A percentile compares a stretch with the other conserved stretches of the same genome.
Conservation (phyloP, 192 early-diverging fungal genomes). For the Coemansia sp. region DNA sequence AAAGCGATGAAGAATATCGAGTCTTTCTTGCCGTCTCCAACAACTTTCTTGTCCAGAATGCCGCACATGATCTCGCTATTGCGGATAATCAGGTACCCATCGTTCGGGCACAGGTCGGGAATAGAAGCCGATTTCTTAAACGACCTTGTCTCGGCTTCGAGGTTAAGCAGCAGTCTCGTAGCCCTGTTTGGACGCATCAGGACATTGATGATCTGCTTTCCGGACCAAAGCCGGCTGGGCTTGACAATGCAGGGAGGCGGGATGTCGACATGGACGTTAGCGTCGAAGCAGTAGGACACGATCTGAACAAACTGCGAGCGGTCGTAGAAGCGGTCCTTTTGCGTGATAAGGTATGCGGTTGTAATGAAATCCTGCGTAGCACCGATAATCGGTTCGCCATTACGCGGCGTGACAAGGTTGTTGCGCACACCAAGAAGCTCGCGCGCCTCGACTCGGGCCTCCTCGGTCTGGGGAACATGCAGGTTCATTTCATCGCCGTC, state of each 20-base stretch:
- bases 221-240: slow-evolving; percentile 91
- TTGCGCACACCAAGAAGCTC: slow-evolving; percentile 95
- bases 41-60: slow-evolving; percentile 88
- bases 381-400: slow-evolving; percentile 97
- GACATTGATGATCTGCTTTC: slow-evolving; percentile 92
- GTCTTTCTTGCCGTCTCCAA: slow-evolving; percentile 96
- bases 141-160: slow-evolving; percentile 84
- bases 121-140: slow-evolving; percentile 59
- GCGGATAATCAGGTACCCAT: slow-evolving; percentile 86
- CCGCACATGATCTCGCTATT: slow-evolving; percentile 97
- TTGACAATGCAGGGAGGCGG: slow-evolving; percentile 91
- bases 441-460: slow-evolving; percentile 94
- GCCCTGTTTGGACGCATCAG: slow-evolving; percentile 81
- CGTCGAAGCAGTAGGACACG: slow-evolving; percentile 89
- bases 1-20: slow-evolving; percentile 92
- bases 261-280: slow-evolving; percentile 79
- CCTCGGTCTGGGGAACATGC: slow-evolving; percentile 99
- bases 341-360: slow-evolving; percentile 87
- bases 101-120: slow-evolving; percentile 81
- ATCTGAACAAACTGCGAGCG: slow-evolving; percentile 91
- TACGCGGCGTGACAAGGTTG: slow-evolving; percentile 96
- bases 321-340: slow-evolving; percentile 94
- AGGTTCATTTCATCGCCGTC: slow-evolving; percentile 99
- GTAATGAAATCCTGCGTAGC: slow-evolving; percentile 99
- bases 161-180: slow-evolving; percentile 71